These are phyloP conservation scores for Phanerochaete carnosa DNA, from an alignment of 768 basidiomycete genomes.

Conservation along the genomic window DNA sequence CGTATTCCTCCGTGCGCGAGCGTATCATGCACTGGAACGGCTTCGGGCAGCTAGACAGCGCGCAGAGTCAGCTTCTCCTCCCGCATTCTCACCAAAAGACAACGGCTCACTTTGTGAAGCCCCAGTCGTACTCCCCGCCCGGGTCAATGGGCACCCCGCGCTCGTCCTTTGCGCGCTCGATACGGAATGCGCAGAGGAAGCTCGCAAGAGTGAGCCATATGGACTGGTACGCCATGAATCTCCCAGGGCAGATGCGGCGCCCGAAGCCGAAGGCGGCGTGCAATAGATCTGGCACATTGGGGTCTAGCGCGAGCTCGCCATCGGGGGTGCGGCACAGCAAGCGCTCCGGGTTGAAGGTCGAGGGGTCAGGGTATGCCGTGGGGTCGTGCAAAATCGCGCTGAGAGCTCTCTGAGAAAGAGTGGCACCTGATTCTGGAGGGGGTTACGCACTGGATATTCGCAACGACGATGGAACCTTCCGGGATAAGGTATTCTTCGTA, in stretches of 20 bases:
- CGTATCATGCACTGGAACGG: slow-evolving; percentile 18
- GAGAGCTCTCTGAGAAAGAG: neutral
- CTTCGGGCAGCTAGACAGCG: slow-evolving; percentile 18
- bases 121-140: neutral
- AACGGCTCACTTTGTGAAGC: too few species aligned
- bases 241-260: neutral
- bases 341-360: slow-evolving; percentile 18
- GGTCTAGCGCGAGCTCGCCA: neutral
- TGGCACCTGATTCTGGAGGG: neutral
- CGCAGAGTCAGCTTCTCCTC: neutral
- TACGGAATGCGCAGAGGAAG: neutral
- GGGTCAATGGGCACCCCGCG: neutral
- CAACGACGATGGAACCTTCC: slow-evolving; percentile 24
- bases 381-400: slow-evolving; percentile 9
- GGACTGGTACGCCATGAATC: neutral
- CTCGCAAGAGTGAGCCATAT: neutral
- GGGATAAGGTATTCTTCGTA: slow-evolving; percentile 30
- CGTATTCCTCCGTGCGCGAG: slow-evolving; percentile 10
- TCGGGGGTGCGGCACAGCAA: neutral
- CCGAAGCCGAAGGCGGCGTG: slow-evolving; percentile 10
- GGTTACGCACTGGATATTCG: slow-evolving; percentile 25
- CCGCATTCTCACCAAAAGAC: too few species aligned
- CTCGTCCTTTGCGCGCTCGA: neutral
- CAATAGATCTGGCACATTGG: neutral
- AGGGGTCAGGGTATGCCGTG: slow-evolving; percentile 19